A percentile compares a stretch with the other conserved stretches of the same genome.
These are phyloP conservation scores for Anisodus acutangulus DNA, from an alignment of 257 asterid genomes.

Conservation along the genomic window DNA sequence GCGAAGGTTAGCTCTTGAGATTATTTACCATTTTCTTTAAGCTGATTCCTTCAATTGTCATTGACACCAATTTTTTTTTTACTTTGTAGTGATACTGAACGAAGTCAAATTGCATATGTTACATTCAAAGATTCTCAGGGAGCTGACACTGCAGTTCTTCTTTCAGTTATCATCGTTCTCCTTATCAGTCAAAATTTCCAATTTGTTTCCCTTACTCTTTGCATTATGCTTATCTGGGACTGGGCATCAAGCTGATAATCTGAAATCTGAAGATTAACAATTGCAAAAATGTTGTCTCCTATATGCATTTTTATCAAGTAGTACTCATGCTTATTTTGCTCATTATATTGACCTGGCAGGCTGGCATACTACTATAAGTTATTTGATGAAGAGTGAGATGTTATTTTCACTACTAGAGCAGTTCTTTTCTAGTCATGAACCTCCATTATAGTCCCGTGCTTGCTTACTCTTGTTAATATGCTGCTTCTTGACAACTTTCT, in stretches of 20 bases:
- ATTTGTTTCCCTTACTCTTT: slow-evolving; percentile 7
- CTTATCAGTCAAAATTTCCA: background rate
- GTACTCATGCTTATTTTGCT: slow-evolving; percentile 18
- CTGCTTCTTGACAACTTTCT: background rate
- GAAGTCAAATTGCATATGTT: slow-evolving; percentile 86
- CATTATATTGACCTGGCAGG: background rate
- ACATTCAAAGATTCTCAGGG: slow-evolving; percentile 94
- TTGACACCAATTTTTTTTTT: slow-evolving; percentile 26
- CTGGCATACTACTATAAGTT: background rate
- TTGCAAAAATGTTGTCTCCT: background rate
- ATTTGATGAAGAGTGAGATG: background rate
- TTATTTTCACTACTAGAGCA: background rate
- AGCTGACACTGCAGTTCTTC: slow-evolving; percentile 97
- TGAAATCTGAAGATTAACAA: background rate
- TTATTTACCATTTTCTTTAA: slow-evolving; percentile 24
- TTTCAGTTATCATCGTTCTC: slow-evolving; percentile 63
- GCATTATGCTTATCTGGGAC: slow-evolving; percentile 7
- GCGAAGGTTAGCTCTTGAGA: slow-evolving; percentile 58
- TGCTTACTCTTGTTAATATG: background rate
- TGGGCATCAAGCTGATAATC: slow-evolving; percentile 1
- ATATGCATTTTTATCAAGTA: background rate
- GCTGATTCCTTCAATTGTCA: background rate
- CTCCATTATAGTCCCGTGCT: background rate
- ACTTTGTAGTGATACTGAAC: slow-evolving; percentile 74
- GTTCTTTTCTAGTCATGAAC: background rate